Base-by-base conservation (phyloP, 2,329 filamentous ascomycete genomes). In the Bertia moriformis region DNA sequence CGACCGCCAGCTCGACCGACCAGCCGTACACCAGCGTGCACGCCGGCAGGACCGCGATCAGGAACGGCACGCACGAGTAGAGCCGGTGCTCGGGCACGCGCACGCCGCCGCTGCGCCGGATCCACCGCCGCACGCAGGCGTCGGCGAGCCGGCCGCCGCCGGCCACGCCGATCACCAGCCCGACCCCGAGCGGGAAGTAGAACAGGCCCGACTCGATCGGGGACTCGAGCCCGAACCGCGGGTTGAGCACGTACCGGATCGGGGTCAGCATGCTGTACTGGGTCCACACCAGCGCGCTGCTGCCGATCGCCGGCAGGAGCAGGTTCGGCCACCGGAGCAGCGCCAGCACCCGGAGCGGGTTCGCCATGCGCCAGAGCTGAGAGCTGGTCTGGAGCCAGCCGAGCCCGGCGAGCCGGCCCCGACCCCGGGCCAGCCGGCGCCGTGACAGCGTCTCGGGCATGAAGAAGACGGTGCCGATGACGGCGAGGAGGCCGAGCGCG, bases 391-490 rank as follows among this genome's bases (percentile, higher is more conserved):
- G n/a, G n/a, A n/a, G n/a, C n/a, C n/a, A n/a, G n/a, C n/a, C n/a
- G n/a, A n/a, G n/a, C n/a, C n/a, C n/a, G n/a, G n/a, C n/a, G n/a
- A n/a, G n/a, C n/a, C n/a, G n/a, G n/a, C n/a, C n/a, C n/a, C n/a
- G n/a, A n/a, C n/a, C n/a, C n/a, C n/a, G n/a, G n/a, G n/a, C n/a
- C n/a, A n/a, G n/a, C n/a, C n/a, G n/a, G n/a, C n/a, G n/a, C n/a
- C n/a, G n/a, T n/a, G n/a, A n/a, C n/a, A 80, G 78, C 0, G 79
- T 84, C 50, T 84, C 80, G 0, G 78, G 78, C 15, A 83, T 65
- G 20, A 82, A 59, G 43, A 76, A 66, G 38, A 73, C 58, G 19
- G 77, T 65, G 2, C 73, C 59, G 0, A 72, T n/a, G 0, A 66
- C 61, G 2, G 71, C 73, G 0, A 66, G 53, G 2, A 66, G 77